Conservation (phyloP, 2,329 filamentous ascomycete species). For the Pyricularia grisea region DNA sequence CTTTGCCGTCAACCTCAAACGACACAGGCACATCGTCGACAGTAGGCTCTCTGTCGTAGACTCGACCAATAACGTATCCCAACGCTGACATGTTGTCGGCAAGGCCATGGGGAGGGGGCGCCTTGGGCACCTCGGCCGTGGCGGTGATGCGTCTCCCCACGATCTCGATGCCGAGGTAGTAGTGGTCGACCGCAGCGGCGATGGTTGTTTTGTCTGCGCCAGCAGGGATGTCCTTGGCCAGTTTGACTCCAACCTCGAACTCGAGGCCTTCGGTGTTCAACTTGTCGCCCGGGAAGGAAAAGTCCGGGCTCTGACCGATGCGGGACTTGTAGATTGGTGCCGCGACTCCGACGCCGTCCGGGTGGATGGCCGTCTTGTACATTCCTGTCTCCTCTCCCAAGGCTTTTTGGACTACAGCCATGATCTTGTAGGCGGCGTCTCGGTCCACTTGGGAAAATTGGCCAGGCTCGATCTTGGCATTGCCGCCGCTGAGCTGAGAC, state of each 20-base stretch:
- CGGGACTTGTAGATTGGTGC: conserved; percentile 2
- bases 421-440: not conserved
- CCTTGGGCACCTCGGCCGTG: not conserved
- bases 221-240: not conserved
- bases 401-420: not conserved
- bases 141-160: not conserved
- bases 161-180: conserved; percentile 4
- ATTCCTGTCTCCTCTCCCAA: conserved; percentile 2
- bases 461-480: not conserved
- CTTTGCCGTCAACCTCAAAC: not conserved
- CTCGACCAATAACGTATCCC: not conserved
- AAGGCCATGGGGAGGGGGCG: not conserved
- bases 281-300: not conserved
- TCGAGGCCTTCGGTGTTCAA: not conserved
- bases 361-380: not conserved
- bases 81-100: conserved; percentile 2
- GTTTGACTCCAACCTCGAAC: conserved; percentile 3
- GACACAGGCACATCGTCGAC: not conserved
- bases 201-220: not conserved
- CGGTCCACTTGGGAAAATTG: not conserved
- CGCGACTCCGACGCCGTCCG: not conserved
- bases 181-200: not conserved
- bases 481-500: not conserved
- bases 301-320: conserved; percentile 2
- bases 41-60: not conserved